Evolutionary conservation across 2,329 filamentous ascomycete species (phyloP).

Genomic region (Colletotrichum sidae): DNA sequence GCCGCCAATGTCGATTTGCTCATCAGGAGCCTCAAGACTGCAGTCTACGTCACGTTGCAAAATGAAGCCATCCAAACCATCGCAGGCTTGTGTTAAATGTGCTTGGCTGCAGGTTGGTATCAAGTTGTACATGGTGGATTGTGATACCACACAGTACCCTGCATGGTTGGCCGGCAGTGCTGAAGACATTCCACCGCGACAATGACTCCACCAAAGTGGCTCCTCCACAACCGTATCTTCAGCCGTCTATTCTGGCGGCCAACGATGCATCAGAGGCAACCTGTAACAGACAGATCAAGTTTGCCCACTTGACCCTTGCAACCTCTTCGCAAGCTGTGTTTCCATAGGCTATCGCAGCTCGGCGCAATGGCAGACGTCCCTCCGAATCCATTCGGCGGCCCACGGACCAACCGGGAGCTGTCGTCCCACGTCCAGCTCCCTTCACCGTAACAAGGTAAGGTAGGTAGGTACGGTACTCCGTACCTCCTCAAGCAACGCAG

Average conservation of each 20-base stretch:
- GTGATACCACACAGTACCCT: too few species aligned
- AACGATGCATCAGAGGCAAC: background rate
- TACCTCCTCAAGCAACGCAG: background rate
- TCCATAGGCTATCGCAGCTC: slow-evolving; percentile 17
- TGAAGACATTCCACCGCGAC: background rate
- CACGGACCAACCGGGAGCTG: slow-evolving; percentile 29
- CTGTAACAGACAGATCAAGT: slow-evolving; percentile 19
- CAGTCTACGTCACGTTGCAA: too few species aligned
- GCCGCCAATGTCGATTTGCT: too few species aligned
- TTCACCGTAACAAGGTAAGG: slow-evolving; percentile 28
- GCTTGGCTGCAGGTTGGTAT: too few species aligned
- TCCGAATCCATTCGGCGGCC: slow-evolving; percentile 26
- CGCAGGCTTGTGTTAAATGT: too few species aligned
- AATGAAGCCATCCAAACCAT: too few species aligned
- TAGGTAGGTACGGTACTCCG: slow-evolving; percentile 8
- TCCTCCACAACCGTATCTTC: background rate
- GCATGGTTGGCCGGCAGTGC: background rate
- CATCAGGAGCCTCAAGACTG: too few species aligned
- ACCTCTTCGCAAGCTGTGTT: slow-evolving; percentile 5
- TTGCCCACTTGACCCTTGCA: slow-evolving; percentile 25
- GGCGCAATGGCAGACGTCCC: slow-evolving; percentile 9
- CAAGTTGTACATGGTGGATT: too few species aligned
- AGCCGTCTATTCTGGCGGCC: slow-evolving; percentile 12
- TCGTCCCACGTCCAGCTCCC: slow-evolving; percentile 21
- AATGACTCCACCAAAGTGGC: slow-evolving; percentile 8